These are phyloP conservation scores for Alloteropsis semialata DNA, from an alignment of 176 grass and related monocot species.

Conservation along the genomic window DNA sequence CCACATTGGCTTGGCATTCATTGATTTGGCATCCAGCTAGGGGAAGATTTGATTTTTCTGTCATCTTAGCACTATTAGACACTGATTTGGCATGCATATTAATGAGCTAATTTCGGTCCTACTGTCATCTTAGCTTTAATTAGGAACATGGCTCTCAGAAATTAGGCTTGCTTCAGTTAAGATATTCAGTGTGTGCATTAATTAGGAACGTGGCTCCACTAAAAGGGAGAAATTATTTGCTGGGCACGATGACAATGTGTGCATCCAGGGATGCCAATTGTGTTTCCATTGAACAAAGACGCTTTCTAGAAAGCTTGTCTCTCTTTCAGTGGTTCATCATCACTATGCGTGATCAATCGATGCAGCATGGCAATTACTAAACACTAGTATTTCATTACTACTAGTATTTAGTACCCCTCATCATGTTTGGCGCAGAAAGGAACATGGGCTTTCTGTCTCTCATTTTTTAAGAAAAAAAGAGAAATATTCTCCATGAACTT, in stretches of 20 bases:
- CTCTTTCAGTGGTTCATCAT: slow-evolving; percentile 20
- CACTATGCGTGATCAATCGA: slow-evolving; percentile 8
- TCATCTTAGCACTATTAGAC: too few relatives aligned
- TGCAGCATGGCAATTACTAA: neutral
- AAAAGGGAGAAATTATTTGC: neutral
- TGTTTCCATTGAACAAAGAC: slow-evolving; percentile 21
- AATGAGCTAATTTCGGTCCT: too few relatives aligned
- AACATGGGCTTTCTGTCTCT: neutral
- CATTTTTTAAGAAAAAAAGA: neutral
- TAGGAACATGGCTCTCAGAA: too few relatives aligned
- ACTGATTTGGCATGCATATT: too few relatives aligned
- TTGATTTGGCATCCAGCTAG: too few relatives aligned
- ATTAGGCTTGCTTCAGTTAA: too few relatives aligned
- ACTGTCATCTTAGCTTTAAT: too few relatives aligned
- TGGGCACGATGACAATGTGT: neutral
- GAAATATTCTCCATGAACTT: neutral
- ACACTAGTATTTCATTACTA: neutral
- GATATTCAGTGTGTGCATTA: neutral
- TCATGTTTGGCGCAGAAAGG: neutral
- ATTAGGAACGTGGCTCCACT: too few relatives aligned
- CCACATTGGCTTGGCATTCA: too few relatives aligned
- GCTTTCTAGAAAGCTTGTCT: slow-evolving; percentile 3
- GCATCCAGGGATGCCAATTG: slow-evolving; percentile 14
- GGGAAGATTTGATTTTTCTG: too few relatives aligned
- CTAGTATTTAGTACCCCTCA: neutral